Base-by-base conservation (phyloP, 441 rosid species). In the Eutrema salsugineum region DNA sequence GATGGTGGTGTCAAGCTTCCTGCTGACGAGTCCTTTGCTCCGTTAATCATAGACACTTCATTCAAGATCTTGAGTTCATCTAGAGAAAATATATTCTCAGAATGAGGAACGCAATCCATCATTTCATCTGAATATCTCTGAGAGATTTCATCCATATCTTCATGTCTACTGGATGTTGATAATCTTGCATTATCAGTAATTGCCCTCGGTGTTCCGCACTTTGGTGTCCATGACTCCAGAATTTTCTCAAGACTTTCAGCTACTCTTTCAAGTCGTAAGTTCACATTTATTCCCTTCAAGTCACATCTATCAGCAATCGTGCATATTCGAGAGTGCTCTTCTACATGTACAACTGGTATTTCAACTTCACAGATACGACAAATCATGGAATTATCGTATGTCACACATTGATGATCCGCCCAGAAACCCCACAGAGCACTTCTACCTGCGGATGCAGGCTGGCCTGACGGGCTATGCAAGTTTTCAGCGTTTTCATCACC, bases 281-380 rank as follows among this genome's bases (percentile, higher is more conserved):
- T 87, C 35, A 91, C 85, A 59, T 85, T 79, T 67, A 96, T 84
- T 59, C 97, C 94, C 82, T 96, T 96, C 84, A 93, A 77, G 82
- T 96, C 98, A 79, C 99, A 96, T 78, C 99, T 88, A 71, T 96
- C 98, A 74, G 94, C 96, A 64, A 93, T 88, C 9, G 97, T 91
- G 74, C 98, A 96, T 70, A 96, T 91, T 24, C 83, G 81, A 82
- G 99, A 96, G 83, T 93, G 99, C 78, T 91, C 98, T 83, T 93
- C 97, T 35, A 96, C 99, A 71, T 93, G 99, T 50, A 93, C 96
- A 49, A 90, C 88, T 20, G 99, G 99, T 85, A 96, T 96, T 79
- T 96, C 97, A 39, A 93, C 98, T 87, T 96, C 99, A 81, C 99
- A 96, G 54, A 93, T 96, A 33, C 99, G 93, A 35, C 99, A 96